Percentiles rank a stretch among this genome's conserved stretches.
phyloP scores from a whole-genome alignment of 306 rosid species.

The Cicer bijugum region DNA sequence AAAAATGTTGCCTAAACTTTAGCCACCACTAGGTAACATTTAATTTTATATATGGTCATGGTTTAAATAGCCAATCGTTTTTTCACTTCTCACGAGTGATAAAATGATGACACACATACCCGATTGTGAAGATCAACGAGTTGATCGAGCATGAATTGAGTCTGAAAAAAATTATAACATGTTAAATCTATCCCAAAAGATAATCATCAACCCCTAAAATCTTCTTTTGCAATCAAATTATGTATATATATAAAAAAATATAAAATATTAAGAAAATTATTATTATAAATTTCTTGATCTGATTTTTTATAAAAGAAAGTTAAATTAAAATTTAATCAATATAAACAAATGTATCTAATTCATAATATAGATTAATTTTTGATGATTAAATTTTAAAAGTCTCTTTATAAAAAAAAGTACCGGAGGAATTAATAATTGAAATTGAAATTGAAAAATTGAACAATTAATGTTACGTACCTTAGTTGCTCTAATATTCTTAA shows the following conservation, averaged over 20 bases:
- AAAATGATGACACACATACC: conserved; percentile 47
- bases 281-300: too few relatives aligned
- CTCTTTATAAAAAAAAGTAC: background rate
- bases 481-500: conserved; percentile 73
- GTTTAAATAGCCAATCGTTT: background rate
- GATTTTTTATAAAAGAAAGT: too few relatives aligned
- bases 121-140: conserved; percentile 77
- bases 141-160: conserved; percentile 75
- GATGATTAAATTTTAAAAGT: too few relatives aligned
- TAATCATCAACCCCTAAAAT: background rate
- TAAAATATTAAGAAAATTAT: background rate
- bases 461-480: conserved; percentile 53
- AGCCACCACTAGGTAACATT: background rate
- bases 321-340: too few relatives aligned
- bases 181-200: background rate
- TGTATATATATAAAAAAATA: too few relatives aligned
- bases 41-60: background rate
- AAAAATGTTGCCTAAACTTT: background rate
- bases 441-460: background rate
- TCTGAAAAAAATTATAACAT: conserved; percentile 50
- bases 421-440: background rate
- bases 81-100: background rate
- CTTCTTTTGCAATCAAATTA: background rate
- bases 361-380: too few relatives aligned
- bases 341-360: too few relatives aligned